phyloP scores from a whole-genome alignment of 805 yeast genomes.

The Wickerhamomyces ciferrii region DNA sequence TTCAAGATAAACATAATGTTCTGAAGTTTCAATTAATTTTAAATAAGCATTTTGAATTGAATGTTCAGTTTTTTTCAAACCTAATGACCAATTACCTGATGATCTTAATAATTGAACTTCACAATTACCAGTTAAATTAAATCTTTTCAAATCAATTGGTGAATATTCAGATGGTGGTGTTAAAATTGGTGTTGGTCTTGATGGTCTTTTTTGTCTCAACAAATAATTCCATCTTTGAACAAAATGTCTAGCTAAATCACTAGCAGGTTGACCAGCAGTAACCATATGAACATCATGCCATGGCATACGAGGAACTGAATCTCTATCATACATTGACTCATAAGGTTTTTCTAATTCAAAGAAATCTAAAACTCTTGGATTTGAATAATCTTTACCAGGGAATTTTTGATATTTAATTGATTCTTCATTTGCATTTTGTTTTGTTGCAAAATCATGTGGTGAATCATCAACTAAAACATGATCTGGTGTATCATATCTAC shows the following conservation, averaged over 20 bases:
- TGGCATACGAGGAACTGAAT: slow-evolving; percentile 87
- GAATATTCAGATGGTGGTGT: slow-evolving; percentile 91
- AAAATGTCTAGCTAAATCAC: slow-evolving; percentile 90
- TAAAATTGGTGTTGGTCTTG: slow-evolving; percentile 85
- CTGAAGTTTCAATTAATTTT: slow-evolving; percentile 84
- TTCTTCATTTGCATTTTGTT: slow-evolving; percentile 30
- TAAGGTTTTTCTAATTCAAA: slow-evolving; percentile 76
- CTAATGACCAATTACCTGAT: slow-evolving; percentile 90
- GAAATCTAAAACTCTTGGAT: slow-evolving; percentile 90
- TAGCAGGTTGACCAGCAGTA: slow-evolving; percentile 88
- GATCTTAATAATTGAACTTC: slow-evolving; percentile 89
- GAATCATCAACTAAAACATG: slow-evolving; percentile 83
- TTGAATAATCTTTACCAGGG: slow-evolving; percentile 97
- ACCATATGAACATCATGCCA: slow-evolving; percentile 99
- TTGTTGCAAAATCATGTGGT: slow-evolving; percentile 27
- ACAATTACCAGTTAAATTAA: slow-evolving; percentile 72
- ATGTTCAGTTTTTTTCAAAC: slow-evolving; percentile 76
- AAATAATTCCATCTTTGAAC: slow-evolving; percentile 97
- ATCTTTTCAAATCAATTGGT: slow-evolving; percentile 55
- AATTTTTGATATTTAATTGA: slow-evolving; percentile 51
- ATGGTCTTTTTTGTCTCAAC: slow-evolving; percentile 88
- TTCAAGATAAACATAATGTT: slow-evolving; percentile 90
- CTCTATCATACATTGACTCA: slow-evolving; percentile 87
- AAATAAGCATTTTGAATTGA: slow-evolving; percentile 92
- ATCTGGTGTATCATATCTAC: slow-evolving; percentile 95